These are phyloP conservation scores for Naganishia liquefaciens DNA, from an alignment of 1,284 basidiomycete species.

Conservation along the genomic window DNA sequence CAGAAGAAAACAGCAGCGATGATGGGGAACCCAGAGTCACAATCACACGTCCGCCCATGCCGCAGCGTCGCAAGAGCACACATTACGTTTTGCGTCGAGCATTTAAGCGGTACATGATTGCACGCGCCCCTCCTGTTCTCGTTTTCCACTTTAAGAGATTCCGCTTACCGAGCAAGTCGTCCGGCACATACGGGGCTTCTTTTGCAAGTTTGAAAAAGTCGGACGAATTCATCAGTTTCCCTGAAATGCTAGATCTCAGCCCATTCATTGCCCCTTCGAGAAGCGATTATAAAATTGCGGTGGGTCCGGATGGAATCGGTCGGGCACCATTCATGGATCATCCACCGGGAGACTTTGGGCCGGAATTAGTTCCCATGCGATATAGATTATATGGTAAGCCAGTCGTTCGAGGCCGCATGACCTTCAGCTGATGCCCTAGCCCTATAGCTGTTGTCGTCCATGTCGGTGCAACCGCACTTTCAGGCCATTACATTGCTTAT, in stretches of 20 bases:
- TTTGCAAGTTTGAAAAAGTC: constrained; percentile 59
- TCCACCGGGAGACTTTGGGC: constrained; percentile 47
- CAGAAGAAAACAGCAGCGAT: constrained; percentile 31
- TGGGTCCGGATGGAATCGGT: constrained; percentile 37
- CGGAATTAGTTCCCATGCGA: constrained; percentile 44
- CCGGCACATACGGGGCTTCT: constrained; percentile 38
- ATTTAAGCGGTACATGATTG: constrained; percentile 90
- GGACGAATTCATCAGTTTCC: constrained; percentile 80
- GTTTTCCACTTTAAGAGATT: constrained; percentile 93
- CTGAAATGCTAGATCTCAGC: constrained; percentile 76
- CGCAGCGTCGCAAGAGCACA: constrained; percentile 40
- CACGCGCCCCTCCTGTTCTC: constrained; percentile 79
- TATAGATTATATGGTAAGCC: constrained; percentile 51
- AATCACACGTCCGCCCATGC: constrained; percentile 37
- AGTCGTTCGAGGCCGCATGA: background rate
- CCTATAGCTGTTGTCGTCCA: constrained; percentile 77
- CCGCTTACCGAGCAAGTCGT: constrained; percentile 63
- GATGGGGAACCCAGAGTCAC: constrained; percentile 26
- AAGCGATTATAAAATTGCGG: constrained; percentile 49
- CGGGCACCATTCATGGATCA: constrained; percentile 52
- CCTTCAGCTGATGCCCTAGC: background rate
- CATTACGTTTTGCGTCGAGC: constrained; percentile 71
- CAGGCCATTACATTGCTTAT: constrained; percentile 82
- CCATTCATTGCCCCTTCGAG: constrained; percentile 79
- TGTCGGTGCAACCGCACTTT: constrained; percentile 79